Evolutionary conservation across 2,329 filamentous ascomycete genomes (phyloP), one percentile per base, ranked within the genome.

Genomic region (Sporothrix sp.): DNA sequence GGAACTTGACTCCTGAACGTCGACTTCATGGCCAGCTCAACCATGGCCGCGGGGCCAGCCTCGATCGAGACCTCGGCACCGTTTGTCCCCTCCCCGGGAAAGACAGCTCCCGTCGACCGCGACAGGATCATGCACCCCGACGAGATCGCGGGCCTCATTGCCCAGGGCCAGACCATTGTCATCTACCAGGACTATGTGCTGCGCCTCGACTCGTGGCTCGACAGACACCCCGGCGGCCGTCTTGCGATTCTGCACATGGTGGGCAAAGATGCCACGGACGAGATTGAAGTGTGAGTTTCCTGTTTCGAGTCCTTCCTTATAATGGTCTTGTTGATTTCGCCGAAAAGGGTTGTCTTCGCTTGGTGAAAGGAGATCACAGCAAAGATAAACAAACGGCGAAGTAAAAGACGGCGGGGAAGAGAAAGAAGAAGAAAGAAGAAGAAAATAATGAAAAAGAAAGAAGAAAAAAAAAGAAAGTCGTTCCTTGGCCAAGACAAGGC

Each of bases 191-290:
- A 75, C 39, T 59, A 67, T 47, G 72, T 78, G 14, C 65, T 82
- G 57, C 68, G 70, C 51, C 71, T 82, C 33, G 75, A 79, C 58
- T 65, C 67, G 38, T 83, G 79, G 79, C 69, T 81, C 57, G 61
- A 72, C 50, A 71, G 66, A 51, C 79, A 82, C 58, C 79, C 79
- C 0, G 79, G 79, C 18, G 79, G 79, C 28, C 65, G 68, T 13
- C 65, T 82, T 23, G 75, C 78, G 18, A 79, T 82, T 54, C 60
- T 76, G 55, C 79, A 82, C 65, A 81, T 79, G 75, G 73, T 79
- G 4, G 76, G 76, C 50, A 70, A 69, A 62, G 76, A 80, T 63
- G 75, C 76, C 21, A 77, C 75, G 18, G 74, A 78, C 59, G 76
- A 80, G 60, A 79, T 79, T 58, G 73, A 73, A 55, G 73, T 71